A percentile compares a stretch with the other conserved stretches of the same genome.
phyloP scores from a whole-genome alignment of 1,284 basidiomycete genomes.

The Ganoderma meredithae region DNA sequence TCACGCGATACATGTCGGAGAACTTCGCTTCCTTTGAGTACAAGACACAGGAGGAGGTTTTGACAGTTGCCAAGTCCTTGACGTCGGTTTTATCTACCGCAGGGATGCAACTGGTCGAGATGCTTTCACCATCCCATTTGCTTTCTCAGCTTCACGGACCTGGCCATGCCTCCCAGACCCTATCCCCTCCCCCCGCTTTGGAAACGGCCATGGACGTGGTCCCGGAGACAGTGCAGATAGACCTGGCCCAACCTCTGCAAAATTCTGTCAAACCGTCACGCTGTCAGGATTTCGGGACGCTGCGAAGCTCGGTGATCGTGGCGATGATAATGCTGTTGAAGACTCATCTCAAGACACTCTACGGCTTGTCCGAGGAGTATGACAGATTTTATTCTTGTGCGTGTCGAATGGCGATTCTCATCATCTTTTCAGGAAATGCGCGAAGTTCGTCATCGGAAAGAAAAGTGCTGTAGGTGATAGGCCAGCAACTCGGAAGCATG shows the following conservation, averaged over 20 bases:
- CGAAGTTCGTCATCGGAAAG: conserved; percentile 85
- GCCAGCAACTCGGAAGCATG: conserved; percentile 70
- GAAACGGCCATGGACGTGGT: conserved; percentile 24
- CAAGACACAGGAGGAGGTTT: conserved; percentile 92
- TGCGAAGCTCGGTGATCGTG: conserved; percentile 76
- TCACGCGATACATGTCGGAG: conserved; percentile 92
- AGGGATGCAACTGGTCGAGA: conserved; percentile 82
- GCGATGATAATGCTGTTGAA: conserved; percentile 87
- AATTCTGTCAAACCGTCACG: conserved; percentile 24
- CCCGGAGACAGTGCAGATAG: conserved; percentile 6
- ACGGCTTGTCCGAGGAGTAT: conserved; percentile 88
- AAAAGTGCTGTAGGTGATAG: conserved; percentile 87
- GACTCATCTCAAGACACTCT: conserved; percentile 81
- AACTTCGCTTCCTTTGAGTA: conserved; percentile 93
- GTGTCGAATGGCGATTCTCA: background rate
- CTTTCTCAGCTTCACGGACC: conserved; percentile 63
- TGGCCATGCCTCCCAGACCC: background rate
- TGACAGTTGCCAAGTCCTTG: conserved; percentile 85
- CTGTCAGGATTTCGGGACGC: conserved; percentile 50
- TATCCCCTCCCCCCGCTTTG: background rate
- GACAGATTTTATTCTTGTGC: conserved; percentile 37
- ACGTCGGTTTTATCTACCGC: conserved; percentile 85
- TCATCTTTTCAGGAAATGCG: conserved; percentile 73
- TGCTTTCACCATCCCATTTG: conserved; percentile 71
- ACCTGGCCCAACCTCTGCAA: conserved; percentile 12